Conservation (phyloP, 352 stramenopile genomes). For the Phytophthora pseudosyringae region DNA sequence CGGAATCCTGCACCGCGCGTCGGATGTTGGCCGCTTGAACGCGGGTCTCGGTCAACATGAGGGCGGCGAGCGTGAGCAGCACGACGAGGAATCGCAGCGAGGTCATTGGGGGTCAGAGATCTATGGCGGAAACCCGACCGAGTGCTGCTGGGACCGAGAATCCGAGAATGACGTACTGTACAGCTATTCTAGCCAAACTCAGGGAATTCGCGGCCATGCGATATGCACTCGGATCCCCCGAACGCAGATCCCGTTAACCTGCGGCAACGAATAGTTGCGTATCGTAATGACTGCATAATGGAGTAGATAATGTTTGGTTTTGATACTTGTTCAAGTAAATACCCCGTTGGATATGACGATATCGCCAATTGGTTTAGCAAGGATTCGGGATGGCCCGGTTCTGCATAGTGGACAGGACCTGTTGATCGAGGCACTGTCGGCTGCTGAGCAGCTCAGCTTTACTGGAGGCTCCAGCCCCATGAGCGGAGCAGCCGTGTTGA, state of each 20-base stretch:
- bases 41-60: slow-evolving; percentile 4
- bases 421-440: slow-evolving; percentile 2
- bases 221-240: slow-evolving; percentile 12
- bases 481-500: too few species aligned
- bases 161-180: slow-evolving; percentile 20
- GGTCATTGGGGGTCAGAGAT: slow-evolving; percentile 10
- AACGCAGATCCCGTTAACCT: slow-evolving; percentile 8
- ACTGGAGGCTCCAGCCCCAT: too few species aligned
- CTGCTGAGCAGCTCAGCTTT: too few species aligned
- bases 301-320: too few species aligned
- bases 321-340: too few species aligned
- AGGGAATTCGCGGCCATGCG: slow-evolving; percentile 18
- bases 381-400: too few species aligned
- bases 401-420: too few species aligned
- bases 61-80: neutral
- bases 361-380: too few species aligned
- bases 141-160: slow-evolving; percentile 18
- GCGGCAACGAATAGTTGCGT: neutral
- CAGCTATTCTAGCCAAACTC: slow-evolving; percentile 8
- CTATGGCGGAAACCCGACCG: neutral
- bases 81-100: slow-evolving; percentile 16
- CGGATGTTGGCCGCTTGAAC: slow-evolving; percentile 20
- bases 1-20: neutral
- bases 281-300: too few species aligned
- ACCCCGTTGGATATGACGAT: too few species aligned